These are phyloP conservation scores for Xylaria flabelliformis DNA, from an alignment of 495 filamentous ascomycete species.

Conservation along the genomic window DNA sequence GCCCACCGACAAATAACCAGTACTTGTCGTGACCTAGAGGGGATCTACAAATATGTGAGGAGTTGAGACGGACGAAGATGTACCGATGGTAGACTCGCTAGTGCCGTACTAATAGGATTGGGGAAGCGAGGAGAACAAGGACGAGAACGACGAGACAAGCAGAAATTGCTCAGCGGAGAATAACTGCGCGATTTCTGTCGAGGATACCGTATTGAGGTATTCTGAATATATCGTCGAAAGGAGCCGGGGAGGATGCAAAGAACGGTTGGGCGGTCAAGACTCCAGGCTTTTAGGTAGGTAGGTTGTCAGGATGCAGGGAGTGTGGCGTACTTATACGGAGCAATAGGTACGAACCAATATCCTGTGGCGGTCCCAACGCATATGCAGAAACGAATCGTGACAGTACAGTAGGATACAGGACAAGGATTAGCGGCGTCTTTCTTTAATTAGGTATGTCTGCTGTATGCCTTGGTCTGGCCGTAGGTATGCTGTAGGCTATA, in stretches of 20 bases:
- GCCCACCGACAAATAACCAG: constrained; percentile 17
- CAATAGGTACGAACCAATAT: not conserved
- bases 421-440: constrained; percentile 3
- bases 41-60: not conserved
- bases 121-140: constrained; percentile 10
- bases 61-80: not conserved
- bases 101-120: constrained; percentile 2
- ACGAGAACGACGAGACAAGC: not conserved
- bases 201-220: constrained; percentile 4
- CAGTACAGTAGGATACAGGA: constrained; percentile 6
- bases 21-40: not conserved
- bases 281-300: constrained; percentile 5
- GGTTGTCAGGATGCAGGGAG: not conserved
- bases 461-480: not conserved
- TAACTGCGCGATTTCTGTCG: constrained; percentile 15
- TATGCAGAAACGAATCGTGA: constrained; percentile 16
- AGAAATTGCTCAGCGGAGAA: not conserved
- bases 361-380: constrained; percentile 12
- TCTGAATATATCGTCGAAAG: constrained; percentile 1
- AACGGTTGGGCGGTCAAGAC: constrained; percentile 3
- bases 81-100: not conserved
- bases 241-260: constrained; percentile 4
- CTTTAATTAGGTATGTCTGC: not conserved
- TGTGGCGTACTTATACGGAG: constrained; percentile 1
- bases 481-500: not conserved